These are phyloP conservation scores for Talaromyces albobiverticillius DNA, from an alignment of 2,329 filamentous ascomycete genomes.

Conservation along the genomic window DNA sequence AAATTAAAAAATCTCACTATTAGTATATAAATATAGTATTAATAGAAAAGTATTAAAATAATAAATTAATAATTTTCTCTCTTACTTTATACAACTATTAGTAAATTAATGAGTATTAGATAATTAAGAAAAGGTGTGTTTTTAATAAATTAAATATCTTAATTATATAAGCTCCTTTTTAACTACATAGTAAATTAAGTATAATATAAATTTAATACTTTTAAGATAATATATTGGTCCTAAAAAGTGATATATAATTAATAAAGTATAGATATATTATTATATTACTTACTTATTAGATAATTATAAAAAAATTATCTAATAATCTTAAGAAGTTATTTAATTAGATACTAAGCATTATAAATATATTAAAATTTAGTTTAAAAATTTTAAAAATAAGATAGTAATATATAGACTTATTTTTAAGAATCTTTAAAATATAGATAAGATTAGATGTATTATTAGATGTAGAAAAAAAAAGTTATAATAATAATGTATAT, in stretches of 20 bases:
- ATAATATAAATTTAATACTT: background rate
- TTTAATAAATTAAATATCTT: background rate
- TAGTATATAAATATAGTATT: no score
- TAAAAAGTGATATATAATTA: background rate
- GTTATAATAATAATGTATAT: background rate
- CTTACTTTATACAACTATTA: background rate
- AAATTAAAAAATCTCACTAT: no score
- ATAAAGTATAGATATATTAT: background rate
- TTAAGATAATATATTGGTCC: background rate
- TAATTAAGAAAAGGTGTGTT: slow-evolving; percentile 1
- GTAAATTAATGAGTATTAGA: background rate
- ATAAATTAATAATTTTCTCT: background rate
- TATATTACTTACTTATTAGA: no score
- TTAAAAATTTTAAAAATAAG: background rate
- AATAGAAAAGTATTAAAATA: background rate
- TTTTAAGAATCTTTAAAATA: background rate
- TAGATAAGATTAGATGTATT: background rate
- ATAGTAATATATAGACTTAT: background rate
- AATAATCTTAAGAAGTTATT: background rate
- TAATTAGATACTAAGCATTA: background rate
- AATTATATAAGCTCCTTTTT: background rate
- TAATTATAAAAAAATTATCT: background rate
- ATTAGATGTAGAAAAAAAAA: background rate
- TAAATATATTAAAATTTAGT: background rate
- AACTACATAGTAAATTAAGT: background rate